Conservation (phyloP, 2,329 filamentous ascomycete genomes). For the Cladobotryum mycophilum region DNA sequence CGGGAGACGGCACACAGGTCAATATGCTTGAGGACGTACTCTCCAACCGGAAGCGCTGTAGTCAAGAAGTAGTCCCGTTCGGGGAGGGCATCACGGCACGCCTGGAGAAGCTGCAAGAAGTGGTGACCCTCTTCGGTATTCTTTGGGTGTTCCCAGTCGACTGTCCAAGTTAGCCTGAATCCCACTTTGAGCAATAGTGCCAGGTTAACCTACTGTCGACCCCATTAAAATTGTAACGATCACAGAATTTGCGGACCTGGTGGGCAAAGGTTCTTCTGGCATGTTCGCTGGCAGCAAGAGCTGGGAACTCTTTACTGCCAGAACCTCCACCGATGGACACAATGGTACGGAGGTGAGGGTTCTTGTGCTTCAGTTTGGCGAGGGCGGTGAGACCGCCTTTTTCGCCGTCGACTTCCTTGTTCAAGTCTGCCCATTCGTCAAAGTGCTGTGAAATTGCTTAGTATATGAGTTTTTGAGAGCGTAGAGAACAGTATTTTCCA, state of each 20-base stretch:
- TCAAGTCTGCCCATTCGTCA: slow-evolving; percentile 58
- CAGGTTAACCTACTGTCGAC: slow-evolving; percentile 47
- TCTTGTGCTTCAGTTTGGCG: slow-evolving; percentile 48
- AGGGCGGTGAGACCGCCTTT: slow-evolving; percentile 56
- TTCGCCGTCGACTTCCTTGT: slow-evolving; percentile 53
- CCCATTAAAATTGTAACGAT: slow-evolving; percentile 54
- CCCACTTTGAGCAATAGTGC: no score
- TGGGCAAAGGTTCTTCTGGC: slow-evolving; percentile 48
- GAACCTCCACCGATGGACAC: slow-evolving; percentile 60
- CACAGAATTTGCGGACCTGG: slow-evolving; percentile 48
- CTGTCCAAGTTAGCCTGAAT: slow-evolving; percentile 26
- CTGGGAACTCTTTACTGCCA: slow-evolving; percentile 56
- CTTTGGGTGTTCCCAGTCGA: slow-evolving; percentile 64
- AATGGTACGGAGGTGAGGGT: slow-evolving; percentile 51
- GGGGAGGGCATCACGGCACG: slow-evolving; percentile 50
- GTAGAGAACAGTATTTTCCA: background rate
- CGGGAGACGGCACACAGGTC: slow-evolving; percentile 44
- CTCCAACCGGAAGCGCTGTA: slow-evolving; percentile 55
- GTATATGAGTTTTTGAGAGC: no score
- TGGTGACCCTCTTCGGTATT: slow-evolving; percentile 47
- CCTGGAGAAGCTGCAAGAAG: slow-evolving; percentile 50
- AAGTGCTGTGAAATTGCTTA: slow-evolving; percentile 28
- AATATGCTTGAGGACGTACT: slow-evolving; percentile 57
- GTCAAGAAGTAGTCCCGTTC: slow-evolving; percentile 51
- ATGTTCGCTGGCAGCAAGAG: slow-evolving; percentile 42